Percentiles rank a stretch among this genome's conserved stretches.
These are phyloP conservation scores for Quercus engelmannii DNA, from an alignment of 306 rosid species.

Conservation along the genomic window DNA sequence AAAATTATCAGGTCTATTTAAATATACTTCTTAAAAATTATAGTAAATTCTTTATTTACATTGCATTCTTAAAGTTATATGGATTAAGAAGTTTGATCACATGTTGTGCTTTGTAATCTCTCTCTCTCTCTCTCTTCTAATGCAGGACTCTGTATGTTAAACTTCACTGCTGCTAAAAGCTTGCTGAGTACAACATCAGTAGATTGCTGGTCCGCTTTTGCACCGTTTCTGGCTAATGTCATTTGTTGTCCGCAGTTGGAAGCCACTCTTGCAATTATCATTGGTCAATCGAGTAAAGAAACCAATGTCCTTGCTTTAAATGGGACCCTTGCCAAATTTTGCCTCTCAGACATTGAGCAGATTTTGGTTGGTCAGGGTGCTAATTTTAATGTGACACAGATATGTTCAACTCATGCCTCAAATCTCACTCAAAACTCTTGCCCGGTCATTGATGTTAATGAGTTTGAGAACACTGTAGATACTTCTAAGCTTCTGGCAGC, in stretches of 20 bases:
- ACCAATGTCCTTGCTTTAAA: constrained; percentile 70
- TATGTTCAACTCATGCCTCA: constrained; percentile 65
- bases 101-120: constrained; percentile 1
- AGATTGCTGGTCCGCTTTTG: constrained; percentile 87
- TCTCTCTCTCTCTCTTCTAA: not conserved
- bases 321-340: constrained; percentile 54
- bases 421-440: constrained; percentile 82
- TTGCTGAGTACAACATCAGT: constrained; percentile 71
- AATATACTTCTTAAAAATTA: not conserved
- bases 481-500: constrained; percentile 77
- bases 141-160: constrained; percentile 74
- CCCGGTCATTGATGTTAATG: constrained; percentile 62
- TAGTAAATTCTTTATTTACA: not conserved
- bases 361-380: constrained; percentile 89
- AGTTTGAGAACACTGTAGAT: constrained; percentile 62
- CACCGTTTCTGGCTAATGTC: constrained; percentile 79
- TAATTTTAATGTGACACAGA: constrained; percentile 43
- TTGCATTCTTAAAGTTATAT: constrained; percentile 7
- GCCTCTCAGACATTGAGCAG: constrained; percentile 85
- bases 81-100: not conserved
- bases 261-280: constrained; percentile 85
- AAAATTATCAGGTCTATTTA: constrained; percentile 70
- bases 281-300: constrained; percentile 81
- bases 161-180: constrained; percentile 73
- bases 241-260: constrained; percentile 96